Conservation (phyloP, 108 stramenopile species). For the Nitzschia palea region DNA sequence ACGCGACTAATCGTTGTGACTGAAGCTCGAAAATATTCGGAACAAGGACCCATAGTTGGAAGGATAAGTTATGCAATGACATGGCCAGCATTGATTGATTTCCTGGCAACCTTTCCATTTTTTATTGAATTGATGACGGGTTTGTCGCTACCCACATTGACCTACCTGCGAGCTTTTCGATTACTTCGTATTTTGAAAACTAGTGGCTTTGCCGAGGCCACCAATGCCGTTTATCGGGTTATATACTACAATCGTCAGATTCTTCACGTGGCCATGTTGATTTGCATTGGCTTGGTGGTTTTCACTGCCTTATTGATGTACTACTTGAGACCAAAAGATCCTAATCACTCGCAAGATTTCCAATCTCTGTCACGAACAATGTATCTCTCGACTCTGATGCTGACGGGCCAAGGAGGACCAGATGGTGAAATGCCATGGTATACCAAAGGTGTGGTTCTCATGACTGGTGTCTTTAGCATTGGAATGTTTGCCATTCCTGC, state of each 20-base stretch:
- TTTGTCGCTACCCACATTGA: slow-evolving; percentile 46
- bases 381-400: slow-evolving; percentile 59
- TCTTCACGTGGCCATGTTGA: slow-evolving; percentile 49
- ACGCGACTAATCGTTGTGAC: slow-evolving; percentile 45
- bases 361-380: slow-evolving; percentile 56
- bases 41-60: slow-evolving; percentile 42
- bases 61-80: slow-evolving; percentile 44
- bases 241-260: slow-evolving; percentile 73
- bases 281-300: slow-evolving; percentile 56
- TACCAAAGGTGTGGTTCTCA: slow-evolving; percentile 49
- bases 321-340: slow-evolving; percentile 55
- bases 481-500: slow-evolving; percentile 81
- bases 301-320: slow-evolving; percentile 68
- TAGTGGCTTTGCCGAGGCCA: slow-evolving; percentile 44
- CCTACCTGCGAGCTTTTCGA: slow-evolving; percentile 67
- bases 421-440: slow-evolving; percentile 53
- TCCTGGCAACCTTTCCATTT: slow-evolving; percentile 61
- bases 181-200: slow-evolving; percentile 67
- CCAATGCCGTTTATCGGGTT: slow-evolving; percentile 53
- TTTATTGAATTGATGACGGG: slow-evolving; percentile 49
- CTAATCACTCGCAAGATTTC: slow-evolving; percentile 32
- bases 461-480: slow-evolving; percentile 63
- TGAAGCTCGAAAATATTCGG: slow-evolving; percentile 44
- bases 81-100: slow-evolving; percentile 51
- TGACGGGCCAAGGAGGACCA: slow-evolving; percentile 59